A percentile compares a stretch with the other conserved stretches of the same genome.
phyloP scores from a whole-genome alignment of 768 basidiomycete genomes.

The Stropharia rugosoannulata region DNA sequence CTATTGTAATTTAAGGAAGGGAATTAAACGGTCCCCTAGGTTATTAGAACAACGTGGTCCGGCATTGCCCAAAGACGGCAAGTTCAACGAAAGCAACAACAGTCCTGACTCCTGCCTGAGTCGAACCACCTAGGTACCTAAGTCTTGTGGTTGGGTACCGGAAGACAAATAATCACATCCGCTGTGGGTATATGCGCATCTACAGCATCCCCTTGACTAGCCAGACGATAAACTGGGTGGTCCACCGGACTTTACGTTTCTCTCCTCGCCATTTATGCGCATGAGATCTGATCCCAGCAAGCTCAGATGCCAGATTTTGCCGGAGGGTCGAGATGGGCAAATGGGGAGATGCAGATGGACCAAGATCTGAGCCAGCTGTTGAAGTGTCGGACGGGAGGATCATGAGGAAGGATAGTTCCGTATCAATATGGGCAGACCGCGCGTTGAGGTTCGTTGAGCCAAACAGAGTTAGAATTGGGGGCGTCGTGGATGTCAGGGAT shows the following conservation, averaged over 20 bases:
- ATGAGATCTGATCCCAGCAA: slow-evolving; percentile 48
- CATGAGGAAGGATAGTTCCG: slow-evolving; percentile 88
- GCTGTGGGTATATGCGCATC: slow-evolving; percentile 6
- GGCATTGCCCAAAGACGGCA: no score
- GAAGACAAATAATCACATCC: no score
- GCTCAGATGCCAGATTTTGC: slow-evolving; percentile 50
- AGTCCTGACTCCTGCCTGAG: no score
- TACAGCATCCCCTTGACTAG: slow-evolving; percentile 72
- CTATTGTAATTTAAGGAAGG: no score
- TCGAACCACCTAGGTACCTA: no score
- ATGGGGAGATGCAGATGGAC: neutral
- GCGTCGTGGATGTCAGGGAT: slow-evolving; percentile 49
- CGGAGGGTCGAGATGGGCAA: slow-evolving; percentile 35
- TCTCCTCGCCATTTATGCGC: slow-evolving; percentile 59
- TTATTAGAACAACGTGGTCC: no score
- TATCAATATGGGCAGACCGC: slow-evolving; percentile 87
- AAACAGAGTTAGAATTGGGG: slow-evolving; percentile 78
- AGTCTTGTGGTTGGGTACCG: no score
- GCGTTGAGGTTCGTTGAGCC: slow-evolving; percentile 96
- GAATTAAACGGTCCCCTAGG: no score
- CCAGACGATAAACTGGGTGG: slow-evolving; percentile 62
- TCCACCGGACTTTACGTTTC: slow-evolving; percentile 55
- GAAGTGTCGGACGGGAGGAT: slow-evolving; percentile 53
- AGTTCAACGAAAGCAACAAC: no score
- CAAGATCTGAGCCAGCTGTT: neutral